A percentile compares a stretch with the other conserved stretches of the same genome.
Conservation (phyloP, 192 early-diverging fungal genomes). For the Diversispora eburnea region DNA sequence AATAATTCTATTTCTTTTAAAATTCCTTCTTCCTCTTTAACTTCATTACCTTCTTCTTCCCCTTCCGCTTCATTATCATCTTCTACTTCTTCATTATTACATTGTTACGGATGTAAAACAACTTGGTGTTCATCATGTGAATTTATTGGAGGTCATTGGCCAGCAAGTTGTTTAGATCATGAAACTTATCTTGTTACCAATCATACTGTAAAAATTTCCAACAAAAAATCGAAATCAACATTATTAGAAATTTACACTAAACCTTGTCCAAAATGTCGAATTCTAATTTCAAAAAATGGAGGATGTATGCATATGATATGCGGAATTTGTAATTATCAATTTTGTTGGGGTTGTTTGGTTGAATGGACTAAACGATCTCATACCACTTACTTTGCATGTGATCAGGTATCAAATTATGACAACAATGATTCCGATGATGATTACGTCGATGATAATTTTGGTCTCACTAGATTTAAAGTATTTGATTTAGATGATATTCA, state of each 20-base stretch:
- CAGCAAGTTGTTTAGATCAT: conserved; percentile 24
- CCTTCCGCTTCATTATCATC: not conserved
- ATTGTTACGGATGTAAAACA: conserved; percentile 16
- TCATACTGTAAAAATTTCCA: not conserved
- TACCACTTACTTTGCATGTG: conserved; percentile 3
- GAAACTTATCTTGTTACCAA: conserved; percentile 5
- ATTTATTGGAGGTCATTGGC: conserved; percentile 18
- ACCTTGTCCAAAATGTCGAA: conserved; percentile 25
- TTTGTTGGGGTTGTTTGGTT: conserved; percentile 2
- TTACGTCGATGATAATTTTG: too few relatives aligned
- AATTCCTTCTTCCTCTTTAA: not conserved
- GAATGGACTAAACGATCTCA: not conserved
- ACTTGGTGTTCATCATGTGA: conserved; percentile 15
- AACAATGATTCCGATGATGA: too few relatives aligned
- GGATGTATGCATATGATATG: conserved; percentile 28
- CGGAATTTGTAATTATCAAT: conserved; percentile 1
- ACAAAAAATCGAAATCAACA: not conserved
- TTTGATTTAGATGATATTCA: conserved; percentile 8
- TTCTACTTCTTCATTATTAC: not conserved
- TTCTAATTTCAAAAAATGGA: conserved; percentile 21
- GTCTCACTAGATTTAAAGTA: not conserved
- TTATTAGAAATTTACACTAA: conserved; percentile 5
- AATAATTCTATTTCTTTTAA: conserved; percentile 20
- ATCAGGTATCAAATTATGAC: not conserved
- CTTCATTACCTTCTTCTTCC: not conserved